These are phyloP conservation scores for Aspergillus incahuasiensis DNA, from an alignment of 495 filamentous ascomycete genomes.

Conservation along the genomic window DNA sequence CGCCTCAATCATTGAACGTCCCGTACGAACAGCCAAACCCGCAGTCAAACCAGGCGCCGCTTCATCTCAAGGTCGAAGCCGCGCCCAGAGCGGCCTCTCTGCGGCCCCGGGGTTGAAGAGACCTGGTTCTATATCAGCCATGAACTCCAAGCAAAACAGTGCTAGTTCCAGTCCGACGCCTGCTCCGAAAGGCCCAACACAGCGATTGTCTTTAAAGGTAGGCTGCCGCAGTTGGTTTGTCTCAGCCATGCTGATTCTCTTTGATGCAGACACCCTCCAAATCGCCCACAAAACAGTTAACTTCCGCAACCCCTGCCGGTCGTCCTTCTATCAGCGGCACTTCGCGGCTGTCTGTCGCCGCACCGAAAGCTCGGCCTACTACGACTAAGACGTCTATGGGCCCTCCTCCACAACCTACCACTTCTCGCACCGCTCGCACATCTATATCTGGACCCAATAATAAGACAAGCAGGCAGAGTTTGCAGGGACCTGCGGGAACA, in stretches of 20 bases:
- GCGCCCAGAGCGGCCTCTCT: slow-evolving; percentile 30
- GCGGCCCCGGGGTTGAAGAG: slow-evolving; percentile 29
- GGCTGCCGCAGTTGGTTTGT: slow-evolving; percentile 18
- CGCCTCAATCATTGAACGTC: slow-evolving; percentile 55
- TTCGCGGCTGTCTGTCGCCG: slow-evolving; percentile 38
- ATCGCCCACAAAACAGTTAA: slow-evolving; percentile 73
- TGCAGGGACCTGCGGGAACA: slow-evolving; percentile 21
- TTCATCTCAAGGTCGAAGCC: slow-evolving; percentile 21
- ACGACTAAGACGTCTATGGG: slow-evolving; percentile 62
- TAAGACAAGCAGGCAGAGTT: slow-evolving; percentile 33
- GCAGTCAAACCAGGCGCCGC: slow-evolving; percentile 12
- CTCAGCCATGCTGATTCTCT: slow-evolving; percentile 10
- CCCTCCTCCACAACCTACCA: slow-evolving; percentile 46
- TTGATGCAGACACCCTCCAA: slow-evolving; percentile 64
- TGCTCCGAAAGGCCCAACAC: slow-evolving; percentile 39
- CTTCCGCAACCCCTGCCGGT: slow-evolving; percentile 51
- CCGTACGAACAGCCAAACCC: slow-evolving; percentile 42
- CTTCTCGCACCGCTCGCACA: slow-evolving; percentile 32
- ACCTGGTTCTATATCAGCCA: slow-evolving; percentile 43
- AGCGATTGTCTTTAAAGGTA: slow-evolving; percentile 58
- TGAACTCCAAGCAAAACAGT: slow-evolving; percentile 58
- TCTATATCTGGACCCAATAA: slow-evolving; percentile 35
- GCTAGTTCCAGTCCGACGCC: slow-evolving; percentile 65
- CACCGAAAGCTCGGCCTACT: slow-evolving; percentile 49
- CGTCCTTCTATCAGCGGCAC: slow-evolving; percentile 47